Evolutionary conservation across 1,284 basidiomycete genomes (phyloP).

Genomic region (Trametes pubescens): DNA sequence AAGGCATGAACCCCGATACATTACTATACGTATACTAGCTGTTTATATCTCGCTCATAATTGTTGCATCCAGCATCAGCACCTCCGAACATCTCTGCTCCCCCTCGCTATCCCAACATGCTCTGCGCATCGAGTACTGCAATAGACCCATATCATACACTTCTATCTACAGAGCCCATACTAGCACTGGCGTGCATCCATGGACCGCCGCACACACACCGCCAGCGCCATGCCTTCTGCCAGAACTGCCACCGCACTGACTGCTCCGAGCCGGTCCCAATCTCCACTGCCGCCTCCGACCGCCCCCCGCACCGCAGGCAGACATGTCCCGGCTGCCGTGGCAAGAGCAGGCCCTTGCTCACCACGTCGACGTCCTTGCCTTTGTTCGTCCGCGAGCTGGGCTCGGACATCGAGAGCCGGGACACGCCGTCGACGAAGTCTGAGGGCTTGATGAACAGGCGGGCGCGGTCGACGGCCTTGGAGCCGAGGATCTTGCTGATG

Average conservation of each 20-base stretch:
- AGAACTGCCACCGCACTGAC: constrained; percentile 62
- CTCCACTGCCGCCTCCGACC: constrained; percentile 53
- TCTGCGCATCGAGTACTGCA: background rate
- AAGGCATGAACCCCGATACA: background rate
- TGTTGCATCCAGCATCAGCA: background rate
- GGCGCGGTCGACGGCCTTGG: constrained; percentile 64
- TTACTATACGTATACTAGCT: background rate
- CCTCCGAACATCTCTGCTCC: background rate
- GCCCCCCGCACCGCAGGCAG: constrained; percentile 71
- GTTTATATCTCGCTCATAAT: background rate
- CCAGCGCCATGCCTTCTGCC: constrained; percentile 66
- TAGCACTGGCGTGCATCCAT: constrained; percentile 48
- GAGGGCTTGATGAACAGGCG: constrained; percentile 72
- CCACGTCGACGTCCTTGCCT: constrained; percentile 61
- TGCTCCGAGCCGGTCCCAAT: constrained; percentile 39
- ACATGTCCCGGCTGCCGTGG: constrained; percentile 47
- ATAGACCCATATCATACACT: background rate
- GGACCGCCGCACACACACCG: constrained; percentile 76
- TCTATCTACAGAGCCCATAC: constrained; percentile 4
- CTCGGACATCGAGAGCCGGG: constrained; percentile 45
- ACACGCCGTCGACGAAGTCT: constrained; percentile 69
- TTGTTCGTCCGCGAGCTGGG: constrained; percentile 41
- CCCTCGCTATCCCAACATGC: background rate
- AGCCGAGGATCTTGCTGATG: constrained; percentile 55
- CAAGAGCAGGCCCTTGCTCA: constrained; percentile 63